A percentile compares a stretch with the other conserved stretches of the same genome.
Conservation (phyloP, 2,329 filamentous ascomycete species). For the Alternaria sp. region DNA sequence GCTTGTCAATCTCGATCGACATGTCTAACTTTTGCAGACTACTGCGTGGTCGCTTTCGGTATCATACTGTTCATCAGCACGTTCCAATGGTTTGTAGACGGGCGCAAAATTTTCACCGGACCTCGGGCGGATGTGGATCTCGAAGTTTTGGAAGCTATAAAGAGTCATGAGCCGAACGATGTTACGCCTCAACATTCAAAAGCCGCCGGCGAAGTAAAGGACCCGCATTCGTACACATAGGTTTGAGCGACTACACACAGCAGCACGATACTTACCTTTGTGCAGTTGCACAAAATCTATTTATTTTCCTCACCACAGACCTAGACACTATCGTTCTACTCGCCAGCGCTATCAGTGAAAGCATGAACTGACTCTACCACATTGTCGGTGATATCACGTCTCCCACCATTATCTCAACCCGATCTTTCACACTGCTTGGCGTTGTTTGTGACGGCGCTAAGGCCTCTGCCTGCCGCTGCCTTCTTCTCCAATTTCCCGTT, state of each 20-base stretch:
- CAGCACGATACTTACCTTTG: neutral
- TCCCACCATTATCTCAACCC: neutral
- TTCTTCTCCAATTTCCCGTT: neutral
- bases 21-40: constrained; percentile 48
- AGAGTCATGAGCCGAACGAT: constrained; percentile 29
- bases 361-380: neutral
- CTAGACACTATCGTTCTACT: neutral
- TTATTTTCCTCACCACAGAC: no score
- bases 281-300: neutral
- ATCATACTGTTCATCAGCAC: constrained; percentile 66
- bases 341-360: neutral
- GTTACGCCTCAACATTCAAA: constrained; percentile 16
- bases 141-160: constrained; percentile 52
- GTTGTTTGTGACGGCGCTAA: neutral
- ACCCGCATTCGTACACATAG: neutral
- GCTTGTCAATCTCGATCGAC: neutral
- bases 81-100: constrained; percentile 68
- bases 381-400: neutral
- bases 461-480: neutral
- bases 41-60: constrained; percentile 65
- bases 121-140: constrained; percentile 54
- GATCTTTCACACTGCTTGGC: neutral
- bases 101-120: constrained; percentile 67
- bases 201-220: constrained; percentile 16
- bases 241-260: neutral